Evolutionary conservation across 1,284 basidiomycete genomes (phyloP).

Genomic region (Neotropicomus parvogracilis): DNA sequence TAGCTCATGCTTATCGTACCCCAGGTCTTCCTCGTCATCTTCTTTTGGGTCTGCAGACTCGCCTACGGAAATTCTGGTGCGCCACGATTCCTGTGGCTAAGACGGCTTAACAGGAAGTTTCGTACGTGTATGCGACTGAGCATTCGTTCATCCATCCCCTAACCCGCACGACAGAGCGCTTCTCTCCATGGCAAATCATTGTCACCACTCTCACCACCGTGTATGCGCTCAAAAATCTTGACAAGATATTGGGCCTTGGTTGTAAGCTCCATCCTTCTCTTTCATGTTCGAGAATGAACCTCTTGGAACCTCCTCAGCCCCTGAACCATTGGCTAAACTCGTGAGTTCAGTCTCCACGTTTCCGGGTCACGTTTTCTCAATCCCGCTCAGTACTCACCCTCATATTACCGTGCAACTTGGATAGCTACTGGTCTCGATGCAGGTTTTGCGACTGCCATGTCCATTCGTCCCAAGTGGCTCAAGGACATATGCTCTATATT

Average conservation of each 20-base stretch:
- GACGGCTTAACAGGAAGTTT: slow-evolving; percentile 54
- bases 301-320: slow-evolving; percentile 62
- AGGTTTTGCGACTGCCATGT: slow-evolving; percentile 94
- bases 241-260: slow-evolving; percentile 81
- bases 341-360: slow-evolving; percentile 44
- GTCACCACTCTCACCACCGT: slow-evolving; percentile 80
- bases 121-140: slow-evolving; percentile 41
- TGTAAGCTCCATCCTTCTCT: slow-evolving; percentile 47
- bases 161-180: slow-evolving; percentile 53
- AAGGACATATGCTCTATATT: slow-evolving; percentile 81
- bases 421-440: slow-evolving; percentile 93
- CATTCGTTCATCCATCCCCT: not conserved
- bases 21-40: slow-evolving; percentile 80
- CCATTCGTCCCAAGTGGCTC: slow-evolving; percentile 89
- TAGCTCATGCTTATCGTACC: not conserved
- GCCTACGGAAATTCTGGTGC: slow-evolving; percentile 64
- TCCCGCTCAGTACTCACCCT: slow-evolving; percentile 72
- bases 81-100: slow-evolving; percentile 63
- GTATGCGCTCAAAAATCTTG: slow-evolving; percentile 84
- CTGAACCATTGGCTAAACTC: slow-evolving; percentile 87
- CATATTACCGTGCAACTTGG: slow-evolving; percentile 97
- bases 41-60: slow-evolving; percentile 88
- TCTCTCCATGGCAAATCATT: slow-evolving; percentile 94
- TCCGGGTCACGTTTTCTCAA: slow-evolving; percentile 13
- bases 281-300: slow-evolving; percentile 2